Base-by-base conservation (phyloP, 140 eudicot genomes). In the Artemisia princeps region DNA sequence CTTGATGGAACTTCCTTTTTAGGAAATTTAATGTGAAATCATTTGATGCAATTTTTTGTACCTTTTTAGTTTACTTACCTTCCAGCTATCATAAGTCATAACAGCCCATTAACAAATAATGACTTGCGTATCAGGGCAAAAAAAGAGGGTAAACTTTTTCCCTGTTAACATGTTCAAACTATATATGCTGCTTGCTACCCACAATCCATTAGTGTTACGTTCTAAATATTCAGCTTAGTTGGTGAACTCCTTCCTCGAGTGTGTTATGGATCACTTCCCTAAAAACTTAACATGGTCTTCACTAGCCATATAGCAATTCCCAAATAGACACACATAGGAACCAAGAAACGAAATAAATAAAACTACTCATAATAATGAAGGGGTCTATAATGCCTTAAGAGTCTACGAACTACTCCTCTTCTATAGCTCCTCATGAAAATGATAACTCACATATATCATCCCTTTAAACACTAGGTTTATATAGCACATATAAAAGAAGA, bases 1-100 rank as follows among this genome's bases (percentile, higher is more conserved):
- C 14, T 10, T 26, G 30, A 66, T 66, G 61, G 24, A 57, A 45
- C 48, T 67, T 51, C 33, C 55, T 46, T 45, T 44, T 55, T 42
- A 19, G 50, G 64, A 68, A 30, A 30, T 30, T 30, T 0, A 4
- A 30, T 30, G 40, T 6, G 40, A 30, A 30, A 3, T 37, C 44
- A 37, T 37, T 37, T 37, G 9, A 37, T 64, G 26, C 57, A 52
- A 13, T 26, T 6, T 55, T 42, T 15, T 6, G 17, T 28, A 11
- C 46, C 66, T 24, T 69, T 56, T 19, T 14, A 22, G 19, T 37
- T 23, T 19, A 19, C 6, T 55, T 55, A 42, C 40, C 8, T 30
- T 30, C 6, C 40, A 37, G 44, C 44, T 37, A 37, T 37, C 44
- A 37, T 37, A 26, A 26, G 33, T 26, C 33, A 26, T 26, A 37